Percentiles rank a stretch among this genome's conserved stretches.
Conservation (phyloP, 1,139 yeast genomes). For the Suhomyces ambrosiae region DNA sequence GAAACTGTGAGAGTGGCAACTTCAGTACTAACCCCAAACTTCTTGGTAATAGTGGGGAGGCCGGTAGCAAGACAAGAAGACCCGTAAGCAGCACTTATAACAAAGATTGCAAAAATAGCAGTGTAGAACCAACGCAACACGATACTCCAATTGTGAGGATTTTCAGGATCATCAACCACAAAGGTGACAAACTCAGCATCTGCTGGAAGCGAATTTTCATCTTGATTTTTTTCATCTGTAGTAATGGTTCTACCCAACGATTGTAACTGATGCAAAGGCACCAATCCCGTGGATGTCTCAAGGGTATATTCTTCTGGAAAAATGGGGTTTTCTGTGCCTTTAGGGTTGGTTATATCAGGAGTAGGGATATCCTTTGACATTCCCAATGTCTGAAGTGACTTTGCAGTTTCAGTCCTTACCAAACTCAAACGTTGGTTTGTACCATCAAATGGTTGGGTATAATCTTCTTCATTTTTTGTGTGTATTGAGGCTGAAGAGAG, state of each 20-base stretch:
- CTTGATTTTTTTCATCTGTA: slow-evolving; percentile 14
- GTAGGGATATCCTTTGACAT: slow-evolving; percentile 52
- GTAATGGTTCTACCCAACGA: slow-evolving; percentile 56
- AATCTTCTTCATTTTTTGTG: background rate
- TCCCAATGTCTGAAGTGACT: slow-evolving; percentile 66
- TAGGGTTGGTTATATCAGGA: slow-evolving; percentile 66
- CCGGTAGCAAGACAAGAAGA: slow-evolving; percentile 91
- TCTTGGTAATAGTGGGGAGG: slow-evolving; percentile 60
- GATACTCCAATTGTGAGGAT: slow-evolving; percentile 82
- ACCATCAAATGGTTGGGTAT: slow-evolving; percentile 2
- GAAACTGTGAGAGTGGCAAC: slow-evolving; percentile 82
- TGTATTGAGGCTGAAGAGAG: background rate
- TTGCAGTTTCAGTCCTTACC: slow-evolving; percentile 64
- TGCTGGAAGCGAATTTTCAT: slow-evolving; percentile 45
- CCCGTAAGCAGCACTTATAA: slow-evolving; percentile 87
- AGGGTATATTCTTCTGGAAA: slow-evolving; percentile 91
- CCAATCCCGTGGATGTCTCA: slow-evolving; percentile 86
- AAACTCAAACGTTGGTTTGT: slow-evolving; percentile 9
- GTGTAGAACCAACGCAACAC: slow-evolving; percentile 68
- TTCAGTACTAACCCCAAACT: slow-evolving; percentile 69
- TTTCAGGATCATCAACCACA: slow-evolving; percentile 72
- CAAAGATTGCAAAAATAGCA: slow-evolving; percentile 62
- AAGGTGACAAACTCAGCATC: slow-evolving; percentile 84
- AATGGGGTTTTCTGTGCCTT: slow-evolving; percentile 53
- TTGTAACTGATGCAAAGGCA: slow-evolving; percentile 72